A percentile compares a stretch with the other conserved stretches of the same genome.
These are phyloP conservation scores for Diaporthe aspalathi DNA, from an alignment of 2,329 filamentous ascomycete species.

Conservation along the genomic window DNA sequence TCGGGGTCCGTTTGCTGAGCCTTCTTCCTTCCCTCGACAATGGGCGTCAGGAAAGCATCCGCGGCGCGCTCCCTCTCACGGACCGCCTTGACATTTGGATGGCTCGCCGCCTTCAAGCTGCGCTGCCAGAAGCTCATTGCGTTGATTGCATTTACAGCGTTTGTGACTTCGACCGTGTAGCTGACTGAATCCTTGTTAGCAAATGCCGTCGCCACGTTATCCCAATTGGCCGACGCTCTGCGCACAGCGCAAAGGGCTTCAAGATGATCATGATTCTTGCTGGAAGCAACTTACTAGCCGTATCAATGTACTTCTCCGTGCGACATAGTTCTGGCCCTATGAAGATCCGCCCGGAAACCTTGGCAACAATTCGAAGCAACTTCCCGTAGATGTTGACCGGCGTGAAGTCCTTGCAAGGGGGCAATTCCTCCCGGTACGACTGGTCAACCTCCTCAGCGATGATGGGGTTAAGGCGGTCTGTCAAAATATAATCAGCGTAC, in stretches of 20 bases:
- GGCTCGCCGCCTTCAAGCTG: conserved; percentile 46
- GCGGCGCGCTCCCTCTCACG: conserved; percentile 48
- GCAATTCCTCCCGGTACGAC: conserved; percentile 50
- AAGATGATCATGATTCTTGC: background rate
- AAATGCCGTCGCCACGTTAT: background rate
- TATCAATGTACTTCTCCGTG: conserved; percentile 57
- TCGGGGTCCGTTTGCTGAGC: conserved; percentile 40
- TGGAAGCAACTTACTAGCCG: conserved; percentile 46
- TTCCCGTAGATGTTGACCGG: conserved; percentile 53
- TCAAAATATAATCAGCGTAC: background rate
- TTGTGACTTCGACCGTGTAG: conserved; percentile 58
- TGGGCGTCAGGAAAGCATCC: conserved; percentile 50
- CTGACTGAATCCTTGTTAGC: conserved; percentile 46
- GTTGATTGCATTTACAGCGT: conserved; percentile 48
- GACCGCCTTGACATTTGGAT: conserved; percentile 51
- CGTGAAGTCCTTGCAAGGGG: conserved; percentile 54
- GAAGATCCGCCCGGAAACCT: conserved; percentile 59
- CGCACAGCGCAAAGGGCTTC: background rate
- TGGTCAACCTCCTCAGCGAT: conserved; percentile 53
- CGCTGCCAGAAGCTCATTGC: conserved; percentile 48
- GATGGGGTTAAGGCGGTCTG: conserved; percentile 51
- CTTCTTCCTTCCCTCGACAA: conserved; percentile 48
- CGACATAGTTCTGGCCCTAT: conserved; percentile 60
- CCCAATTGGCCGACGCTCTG: too few species aligned
- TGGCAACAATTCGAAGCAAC: conserved; percentile 59